Evolutionary conservation across 768 basidiomycete genomes (phyloP), one percentile per base, ranked within the genome.

Genomic region (Gautieria morchelliformis): DNA sequence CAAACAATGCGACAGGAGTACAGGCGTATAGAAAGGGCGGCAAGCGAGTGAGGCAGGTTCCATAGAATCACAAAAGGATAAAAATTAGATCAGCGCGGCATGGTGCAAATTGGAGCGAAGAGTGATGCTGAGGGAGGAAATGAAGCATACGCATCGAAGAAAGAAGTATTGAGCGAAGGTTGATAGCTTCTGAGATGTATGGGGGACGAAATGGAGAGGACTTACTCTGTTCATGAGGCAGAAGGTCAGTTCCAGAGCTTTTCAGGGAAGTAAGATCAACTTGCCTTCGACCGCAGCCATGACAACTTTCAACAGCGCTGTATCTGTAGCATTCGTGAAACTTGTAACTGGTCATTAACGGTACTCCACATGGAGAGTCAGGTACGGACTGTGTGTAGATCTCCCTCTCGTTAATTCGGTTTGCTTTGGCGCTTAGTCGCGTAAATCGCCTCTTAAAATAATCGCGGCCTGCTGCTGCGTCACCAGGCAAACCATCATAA

Each of bases 221-320:
- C 84, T 88, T 78, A 89, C 86, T 87, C 85, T 87, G 63, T 42
- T 62, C 62, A 56, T 57, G 30, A 61, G 58, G 46, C 64, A 64
- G 58, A 57, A 61, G 49, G 41, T 50, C 54, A 44, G 56, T 61
- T 19, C 59, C 59, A 20, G 52, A 53, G 27, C 24, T 59, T 46
- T 40, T 9, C 2, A 51, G n/a, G 9, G 20, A 39, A 2, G 10
- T 2, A 14, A 50, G 56, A 60, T 33, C 30, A 19, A 75, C 82
- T 63, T 61, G 90, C 90, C 91, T 93, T 93, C 89, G 52, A 93
- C 91, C 60, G 93, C 93, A 61, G 89, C 89, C 93, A 95, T 95
- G 15, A 97, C 89, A 19, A 94, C 89, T 63, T 87, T 77, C 51
- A 94, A 71, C 77, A 93, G 78, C 19, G 81, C 88, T 1, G 91